Evolutionary conservation across 1,284 basidiomycete genomes (phyloP).

Genomic region (Pholiota adiposa): DNA sequence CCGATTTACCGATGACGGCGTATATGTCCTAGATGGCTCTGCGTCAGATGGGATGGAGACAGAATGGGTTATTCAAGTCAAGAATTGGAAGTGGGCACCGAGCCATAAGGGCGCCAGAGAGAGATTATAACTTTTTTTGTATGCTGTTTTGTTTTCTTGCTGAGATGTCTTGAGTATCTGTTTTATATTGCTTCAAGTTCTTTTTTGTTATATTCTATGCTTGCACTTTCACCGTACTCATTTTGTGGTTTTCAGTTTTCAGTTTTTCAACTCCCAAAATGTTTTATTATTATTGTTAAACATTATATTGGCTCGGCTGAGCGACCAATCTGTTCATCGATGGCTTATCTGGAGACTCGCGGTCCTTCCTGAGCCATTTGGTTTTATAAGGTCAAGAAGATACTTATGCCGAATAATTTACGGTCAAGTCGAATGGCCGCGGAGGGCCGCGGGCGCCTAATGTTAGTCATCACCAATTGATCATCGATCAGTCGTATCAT

Average conservation of each 20-base stretch:
- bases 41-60: slow-evolving; percentile 27
- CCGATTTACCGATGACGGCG: slow-evolving; percentile 38
- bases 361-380: too few species aligned
- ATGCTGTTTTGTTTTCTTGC: slow-evolving; percentile 9
- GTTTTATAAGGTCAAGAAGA: too few species aligned
- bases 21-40: slow-evolving; percentile 35
- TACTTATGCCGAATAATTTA: too few species aligned
- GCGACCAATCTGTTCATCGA: background rate
- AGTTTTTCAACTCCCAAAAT: too few species aligned
- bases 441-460: background rate
- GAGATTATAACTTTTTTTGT: slow-evolving; percentile 8
- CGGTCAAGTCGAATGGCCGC: too few species aligned
- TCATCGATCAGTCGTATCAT: background rate
- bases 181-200: background rate
- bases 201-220: too few species aligned
- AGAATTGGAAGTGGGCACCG: slow-evolving; percentile 42
- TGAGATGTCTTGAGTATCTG: background rate
- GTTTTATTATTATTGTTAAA: too few species aligned
- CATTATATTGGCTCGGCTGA: background rate
- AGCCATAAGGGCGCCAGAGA: slow-evolving; percentile 17
- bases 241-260: too few species aligned
- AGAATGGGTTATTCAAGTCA: slow-evolving; percentile 42
- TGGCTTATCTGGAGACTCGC: too few species aligned
- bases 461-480: background rate
- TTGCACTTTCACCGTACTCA: too few species aligned